phyloP scores from a whole-genome alignment of 805 yeast species.

The Metschnikowia koreensis region DNA sequence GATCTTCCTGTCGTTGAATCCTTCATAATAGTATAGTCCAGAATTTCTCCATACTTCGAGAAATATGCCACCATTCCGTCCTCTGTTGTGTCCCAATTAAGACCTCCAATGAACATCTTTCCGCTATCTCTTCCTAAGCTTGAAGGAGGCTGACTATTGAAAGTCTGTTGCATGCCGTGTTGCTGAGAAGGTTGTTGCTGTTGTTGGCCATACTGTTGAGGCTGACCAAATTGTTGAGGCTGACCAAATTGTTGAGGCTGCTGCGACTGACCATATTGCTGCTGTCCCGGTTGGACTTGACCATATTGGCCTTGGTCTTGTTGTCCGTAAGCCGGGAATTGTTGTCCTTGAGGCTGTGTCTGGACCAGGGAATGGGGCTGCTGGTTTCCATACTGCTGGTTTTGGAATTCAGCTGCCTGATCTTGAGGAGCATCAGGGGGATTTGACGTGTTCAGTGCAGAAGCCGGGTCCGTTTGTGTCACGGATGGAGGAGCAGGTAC shows the following conservation, averaged over 20 bases:
- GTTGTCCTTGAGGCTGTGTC: neutral
- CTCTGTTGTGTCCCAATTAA: conserved; percentile 97
- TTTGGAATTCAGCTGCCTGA: neutral
- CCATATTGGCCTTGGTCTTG: conserved; percentile 1
- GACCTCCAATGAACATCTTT: conserved; percentile 94
- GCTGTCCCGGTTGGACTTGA: conserved; percentile 2
- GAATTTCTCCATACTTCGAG: conserved; percentile 81
- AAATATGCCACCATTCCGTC: conserved; percentile 81
- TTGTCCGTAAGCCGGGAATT: conserved; percentile 1
- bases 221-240: conserved; percentile 2
- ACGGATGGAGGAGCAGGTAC: neutral
- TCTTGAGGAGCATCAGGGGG: neutral
- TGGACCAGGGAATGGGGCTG: neutral
- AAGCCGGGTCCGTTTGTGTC: neutral
- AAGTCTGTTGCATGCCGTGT: conserved; percentile 13
- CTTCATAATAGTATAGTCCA: conserved; percentile 89
- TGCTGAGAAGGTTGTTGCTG: conserved; percentile 17
- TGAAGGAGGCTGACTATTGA: conserved; percentile 20
- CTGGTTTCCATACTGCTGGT: conserved; percentile 4
- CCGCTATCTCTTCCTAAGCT: conserved; percentile 61
- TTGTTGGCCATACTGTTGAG: conserved; percentile 1
- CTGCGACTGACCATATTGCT: neutral
- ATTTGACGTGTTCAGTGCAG: neutral
- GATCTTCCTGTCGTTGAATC: conserved; percentile 84
- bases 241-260: conserved; percentile 6